Evolutionary conservation across 768 basidiomycete genomes (phyloP).

Genomic region (Psilocybe cubensis): DNA sequence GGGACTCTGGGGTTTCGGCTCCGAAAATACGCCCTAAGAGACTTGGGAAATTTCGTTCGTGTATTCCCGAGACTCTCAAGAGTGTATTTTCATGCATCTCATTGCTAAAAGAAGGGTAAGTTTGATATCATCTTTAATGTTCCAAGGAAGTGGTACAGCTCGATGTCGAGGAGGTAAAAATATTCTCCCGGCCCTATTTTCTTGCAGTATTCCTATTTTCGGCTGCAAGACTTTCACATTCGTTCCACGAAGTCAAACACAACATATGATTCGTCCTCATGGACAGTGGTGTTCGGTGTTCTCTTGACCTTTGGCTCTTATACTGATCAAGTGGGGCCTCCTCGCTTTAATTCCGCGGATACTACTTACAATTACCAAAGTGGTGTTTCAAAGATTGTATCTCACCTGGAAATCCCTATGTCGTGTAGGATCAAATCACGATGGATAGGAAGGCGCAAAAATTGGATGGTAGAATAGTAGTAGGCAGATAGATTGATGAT

Average conservation of each 20-base stretch:
- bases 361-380: neutral
- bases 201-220: slow-evolving; percentile 5
- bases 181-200: slow-evolving; percentile 10
- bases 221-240: slow-evolving; percentile 6
- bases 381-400: neutral
- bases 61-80: slow-evolving; percentile 12
- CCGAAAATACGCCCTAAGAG: slow-evolving; percentile 7
- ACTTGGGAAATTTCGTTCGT: neutral
- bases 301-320: slow-evolving; percentile 1
- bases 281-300: neutral
- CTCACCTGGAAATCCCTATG: slow-evolving; percentile 8
- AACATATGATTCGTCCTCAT: slow-evolving; percentile 16
- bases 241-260: slow-evolving; percentile 17
- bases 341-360: slow-evolving; percentile 21
- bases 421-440: neutral
- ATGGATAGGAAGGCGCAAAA: neutral
- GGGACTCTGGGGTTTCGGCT: slow-evolving; percentile 13
- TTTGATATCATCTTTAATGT: neutral
- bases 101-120: slow-evolving; percentile 4
- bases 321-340: slow-evolving; percentile 4
- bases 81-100: neutral
- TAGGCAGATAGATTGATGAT: neutral
- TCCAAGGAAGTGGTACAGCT: slow-evolving; percentile 7
- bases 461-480: slow-evolving; percentile 11
- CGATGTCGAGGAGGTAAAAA: slow-evolving; percentile 14